Percentiles rank a stretch among this genome's conserved stretches.
Evolutionary conservation across 805 yeast genomes (phyloP).

Genomic region (Candida xyloterini): DNA sequence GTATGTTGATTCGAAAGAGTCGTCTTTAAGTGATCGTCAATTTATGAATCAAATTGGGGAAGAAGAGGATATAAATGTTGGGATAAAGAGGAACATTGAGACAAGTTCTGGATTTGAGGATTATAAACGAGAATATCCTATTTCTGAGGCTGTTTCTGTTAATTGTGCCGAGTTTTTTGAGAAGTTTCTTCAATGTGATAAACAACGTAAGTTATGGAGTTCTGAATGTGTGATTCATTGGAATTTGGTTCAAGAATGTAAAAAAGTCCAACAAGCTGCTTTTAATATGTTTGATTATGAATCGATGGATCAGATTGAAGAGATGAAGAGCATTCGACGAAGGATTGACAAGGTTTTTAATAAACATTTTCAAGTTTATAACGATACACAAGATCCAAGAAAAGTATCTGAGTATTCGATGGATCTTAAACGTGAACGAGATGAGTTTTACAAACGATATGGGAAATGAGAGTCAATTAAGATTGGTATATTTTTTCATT

Average conservation of each 20-base stretch:
- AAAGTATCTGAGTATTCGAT: slow-evolving; percentile 24
- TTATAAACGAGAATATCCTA: slow-evolving; percentile 29
- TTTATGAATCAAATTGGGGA: slow-evolving; percentile 26
- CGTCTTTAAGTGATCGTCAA: slow-evolving; percentile 31
- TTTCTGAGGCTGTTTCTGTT: slow-evolving; percentile 28
- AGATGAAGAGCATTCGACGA: slow-evolving; percentile 28
- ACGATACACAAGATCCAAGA: slow-evolving; percentile 28
- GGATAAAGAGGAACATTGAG: not conserved
- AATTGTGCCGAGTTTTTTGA: slow-evolving; percentile 36
- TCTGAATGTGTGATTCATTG: slow-evolving; percentile 27
- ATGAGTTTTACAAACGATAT: slow-evolving; percentile 26
- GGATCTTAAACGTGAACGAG: slow-evolving; percentile 30
- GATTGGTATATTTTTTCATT: slow-evolving; percentile 13
- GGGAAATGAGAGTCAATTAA: slow-evolving; percentile 20
- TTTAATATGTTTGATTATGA: slow-evolving; percentile 33
- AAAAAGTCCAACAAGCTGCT: slow-evolving; percentile 31
- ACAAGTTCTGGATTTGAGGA: slow-evolving; percentile 21
- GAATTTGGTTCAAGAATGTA: slow-evolving; percentile 32
- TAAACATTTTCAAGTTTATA: slow-evolving; percentile 23
- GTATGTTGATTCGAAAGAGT: slow-evolving; percentile 27
- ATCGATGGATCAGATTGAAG: slow-evolving; percentile 26
- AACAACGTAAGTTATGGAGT: slow-evolving; percentile 19
- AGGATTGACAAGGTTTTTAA: slow-evolving; percentile 31
- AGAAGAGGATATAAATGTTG: slow-evolving; percentile 2
- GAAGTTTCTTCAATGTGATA: slow-evolving; percentile 28